Evolutionary conservation across 2,329 filamentous ascomycete genomes (phyloP).

Genomic region (Domatiomyces globalis): DNA sequence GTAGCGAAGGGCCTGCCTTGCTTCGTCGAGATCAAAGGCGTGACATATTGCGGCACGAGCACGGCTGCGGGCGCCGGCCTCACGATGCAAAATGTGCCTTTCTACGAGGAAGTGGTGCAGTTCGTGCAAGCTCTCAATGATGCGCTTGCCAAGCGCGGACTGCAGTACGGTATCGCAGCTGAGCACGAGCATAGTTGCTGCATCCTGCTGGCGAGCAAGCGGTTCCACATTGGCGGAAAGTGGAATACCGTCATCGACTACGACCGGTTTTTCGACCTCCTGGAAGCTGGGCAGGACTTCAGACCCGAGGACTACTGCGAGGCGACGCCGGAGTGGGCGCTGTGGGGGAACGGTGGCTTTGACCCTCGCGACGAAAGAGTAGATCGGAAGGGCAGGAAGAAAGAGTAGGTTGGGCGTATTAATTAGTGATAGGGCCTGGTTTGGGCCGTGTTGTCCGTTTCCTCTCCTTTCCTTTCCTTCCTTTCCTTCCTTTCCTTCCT

Average conservation of each 20-base stretch:
- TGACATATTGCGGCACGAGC: conserved; percentile 89
- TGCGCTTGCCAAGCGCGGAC: conserved; percentile 53
- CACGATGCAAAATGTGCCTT: conserved; percentile 95
- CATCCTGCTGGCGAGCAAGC: conserved; percentile 65
- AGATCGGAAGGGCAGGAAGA: conserved; percentile 55
- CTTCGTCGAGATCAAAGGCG: conserved; percentile 91
- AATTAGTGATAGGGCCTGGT: too few relatives aligned
- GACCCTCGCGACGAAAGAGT: conserved; percentile 81
- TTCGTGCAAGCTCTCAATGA: conserved; percentile 65
- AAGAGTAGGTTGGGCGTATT: conserved; percentile 1
- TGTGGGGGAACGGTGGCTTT: conserved; percentile 89
- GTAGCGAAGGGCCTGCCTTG: conserved; percentile 76
- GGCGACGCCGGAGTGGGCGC: conserved; percentile 81
- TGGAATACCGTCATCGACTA: conserved; percentile 95
- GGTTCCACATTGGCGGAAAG: conserved; percentile 61
- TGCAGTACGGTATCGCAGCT: conserved; percentile 80
- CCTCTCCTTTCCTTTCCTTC: not conserved
- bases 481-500: not conserved
- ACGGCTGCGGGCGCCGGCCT: conserved; percentile 72
- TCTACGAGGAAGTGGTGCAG: conserved; percentile 75
- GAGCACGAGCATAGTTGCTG: conserved; percentile 95
- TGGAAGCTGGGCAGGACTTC: conserved; percentile 65
- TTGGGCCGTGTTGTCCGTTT: not conserved
- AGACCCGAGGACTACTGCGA: conserved; percentile 83
- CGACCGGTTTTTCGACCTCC: conserved; percentile 67